Percentiles rank a stretch among this genome's conserved stretches.
Evolutionary conservation across 2,329 filamentous ascomycete species (phyloP).

Genomic region (Aspergillus hiratsukae): DNA sequence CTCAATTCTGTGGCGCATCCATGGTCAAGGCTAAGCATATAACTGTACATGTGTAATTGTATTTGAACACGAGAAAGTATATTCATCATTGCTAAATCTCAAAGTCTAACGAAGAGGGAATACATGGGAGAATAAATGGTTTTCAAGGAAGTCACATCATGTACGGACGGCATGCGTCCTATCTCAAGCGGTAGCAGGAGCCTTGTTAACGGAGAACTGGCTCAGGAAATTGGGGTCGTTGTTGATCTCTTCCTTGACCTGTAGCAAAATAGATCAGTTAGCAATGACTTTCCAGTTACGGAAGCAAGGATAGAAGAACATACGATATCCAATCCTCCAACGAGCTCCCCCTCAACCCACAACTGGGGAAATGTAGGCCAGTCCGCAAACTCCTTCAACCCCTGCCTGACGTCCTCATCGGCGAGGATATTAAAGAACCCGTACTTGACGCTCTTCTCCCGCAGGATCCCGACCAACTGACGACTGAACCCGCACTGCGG

Average conservation of each 20-base stretch:
- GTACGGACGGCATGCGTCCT: not conserved
- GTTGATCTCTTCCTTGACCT: slow-evolving; percentile 92
- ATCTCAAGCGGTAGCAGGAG: slow-evolving; percentile 15
- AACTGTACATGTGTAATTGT: not conserved
- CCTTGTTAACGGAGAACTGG: slow-evolving; percentile 56
- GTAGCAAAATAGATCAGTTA: slow-evolving; percentile 9
- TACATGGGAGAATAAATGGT: slow-evolving; percentile 14
- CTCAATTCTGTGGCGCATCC: not conserved
- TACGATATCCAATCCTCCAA: slow-evolving; percentile 94
- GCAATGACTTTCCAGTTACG: slow-evolving; percentile 2
- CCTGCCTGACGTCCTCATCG: slow-evolving; percentile 94
- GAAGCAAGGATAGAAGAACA: slow-evolving; percentile 37
- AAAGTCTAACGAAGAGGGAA: slow-evolving; percentile 2
- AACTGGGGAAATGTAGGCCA: slow-evolving; percentile 98
- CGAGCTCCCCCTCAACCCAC: slow-evolving; percentile 84
- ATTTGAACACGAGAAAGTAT: not conserved
- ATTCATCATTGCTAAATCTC: not conserved
- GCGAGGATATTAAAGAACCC: slow-evolving; percentile 99
- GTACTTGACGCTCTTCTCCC: slow-evolving; percentile 89
- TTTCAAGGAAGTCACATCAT: not conserved
- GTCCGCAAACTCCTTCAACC: slow-evolving; percentile 93
- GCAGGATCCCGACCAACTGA: slow-evolving; percentile 78
- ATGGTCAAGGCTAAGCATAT: too few species aligned
- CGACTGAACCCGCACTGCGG: slow-evolving; percentile 92
- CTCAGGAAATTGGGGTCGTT: slow-evolving; percentile 78